Percentiles rank a stretch among this genome's conserved stretches.
Conservation (phyloP, 176 grass and related monocot species). For the Musa schizocarpa region DNA sequence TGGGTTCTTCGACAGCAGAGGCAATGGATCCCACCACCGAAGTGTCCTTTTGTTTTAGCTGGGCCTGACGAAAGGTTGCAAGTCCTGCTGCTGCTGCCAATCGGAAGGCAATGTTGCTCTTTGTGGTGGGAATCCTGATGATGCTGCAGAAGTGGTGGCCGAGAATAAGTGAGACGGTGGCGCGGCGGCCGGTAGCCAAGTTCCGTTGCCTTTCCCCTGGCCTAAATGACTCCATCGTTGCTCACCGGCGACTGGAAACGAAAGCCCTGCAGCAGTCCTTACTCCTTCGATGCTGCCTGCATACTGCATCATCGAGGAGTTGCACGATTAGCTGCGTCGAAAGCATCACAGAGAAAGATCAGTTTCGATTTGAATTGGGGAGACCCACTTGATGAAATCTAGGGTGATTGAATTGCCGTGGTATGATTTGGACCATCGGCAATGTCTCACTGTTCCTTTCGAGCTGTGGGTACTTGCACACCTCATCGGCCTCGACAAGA, state of each 20-base stretch:
- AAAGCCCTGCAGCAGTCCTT: not conserved
- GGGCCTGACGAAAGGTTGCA: constrained; percentile 7
- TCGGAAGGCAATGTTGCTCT: not conserved
- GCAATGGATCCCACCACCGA: not conserved
- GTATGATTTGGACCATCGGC: constrained; percentile 15
- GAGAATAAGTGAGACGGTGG: constrained; percentile 4
- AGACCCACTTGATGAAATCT: constrained; percentile 26
- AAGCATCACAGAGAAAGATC: not conserved
- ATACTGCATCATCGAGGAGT: not conserved
- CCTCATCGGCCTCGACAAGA: not conserved
- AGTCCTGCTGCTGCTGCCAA: constrained; percentile 4
- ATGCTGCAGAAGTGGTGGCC: constrained; percentile 42
- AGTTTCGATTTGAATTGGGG: not conserved
- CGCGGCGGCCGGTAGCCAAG: constrained; percentile 24
- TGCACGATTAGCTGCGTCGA: too few relatives aligned
- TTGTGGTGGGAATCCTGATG: constrained; percentile 63
- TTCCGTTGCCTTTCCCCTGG: constrained; percentile 22
- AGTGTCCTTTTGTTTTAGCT: constrained; percentile 13
- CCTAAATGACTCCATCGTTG: constrained; percentile 17
- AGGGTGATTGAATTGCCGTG: constrained; percentile 5
- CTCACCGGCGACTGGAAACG: not conserved
- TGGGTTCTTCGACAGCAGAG: not conserved
- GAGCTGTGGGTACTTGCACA: not conserved
- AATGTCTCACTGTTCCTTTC: not conserved
- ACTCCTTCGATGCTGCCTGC: not conserved